These are phyloP conservation scores for Lactuca saligna DNA, from an alignment of 129 eudicot species.

Conservation along the genomic window DNA sequence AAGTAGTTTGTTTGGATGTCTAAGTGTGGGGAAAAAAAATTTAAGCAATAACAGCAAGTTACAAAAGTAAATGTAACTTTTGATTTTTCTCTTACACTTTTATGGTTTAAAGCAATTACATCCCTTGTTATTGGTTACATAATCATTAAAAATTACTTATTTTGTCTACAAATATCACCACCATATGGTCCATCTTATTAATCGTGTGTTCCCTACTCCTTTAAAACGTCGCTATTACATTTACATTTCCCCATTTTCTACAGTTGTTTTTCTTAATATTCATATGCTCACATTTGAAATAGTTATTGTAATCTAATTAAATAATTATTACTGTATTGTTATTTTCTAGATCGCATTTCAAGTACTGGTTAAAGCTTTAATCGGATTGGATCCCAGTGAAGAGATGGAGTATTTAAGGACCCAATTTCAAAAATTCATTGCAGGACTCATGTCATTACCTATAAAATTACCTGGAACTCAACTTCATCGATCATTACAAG, in stretches of 20 bases:
- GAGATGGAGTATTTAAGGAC: constrained; percentile 74
- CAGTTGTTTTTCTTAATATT: not conserved
- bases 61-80: constrained; percentile 46
- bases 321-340: not conserved
- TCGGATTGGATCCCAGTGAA: constrained; percentile 73
- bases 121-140: constrained; percentile 46
- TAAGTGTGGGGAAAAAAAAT: constrained; percentile 31
- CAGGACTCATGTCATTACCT: constrained; percentile 91
- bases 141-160: constrained; percentile 31
- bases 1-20: constrained; percentile 36
- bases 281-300: constrained; percentile 14
- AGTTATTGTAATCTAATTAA: not conserved
- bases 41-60: constrained; percentile 23
- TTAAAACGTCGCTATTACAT: constrained; percentile 25
- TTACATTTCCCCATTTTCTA: constrained; percentile 16
- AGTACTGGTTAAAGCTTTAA: constrained; percentile 78
- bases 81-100: constrained; percentile 37
- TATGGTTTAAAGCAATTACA: constrained; percentile 37
- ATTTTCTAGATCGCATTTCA: constrained; percentile 80
- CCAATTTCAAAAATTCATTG: constrained; percentile 78
- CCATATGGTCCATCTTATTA: constrained; percentile 40
- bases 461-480: constrained; percentile 78
- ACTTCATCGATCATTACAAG: constrained; percentile 82
- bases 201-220: constrained; percentile 33
- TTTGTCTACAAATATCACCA: constrained; percentile 41